Evolutionary conservation across 305 asterid species (phyloP).

Genomic region (Ilex paraguariensis): DNA sequence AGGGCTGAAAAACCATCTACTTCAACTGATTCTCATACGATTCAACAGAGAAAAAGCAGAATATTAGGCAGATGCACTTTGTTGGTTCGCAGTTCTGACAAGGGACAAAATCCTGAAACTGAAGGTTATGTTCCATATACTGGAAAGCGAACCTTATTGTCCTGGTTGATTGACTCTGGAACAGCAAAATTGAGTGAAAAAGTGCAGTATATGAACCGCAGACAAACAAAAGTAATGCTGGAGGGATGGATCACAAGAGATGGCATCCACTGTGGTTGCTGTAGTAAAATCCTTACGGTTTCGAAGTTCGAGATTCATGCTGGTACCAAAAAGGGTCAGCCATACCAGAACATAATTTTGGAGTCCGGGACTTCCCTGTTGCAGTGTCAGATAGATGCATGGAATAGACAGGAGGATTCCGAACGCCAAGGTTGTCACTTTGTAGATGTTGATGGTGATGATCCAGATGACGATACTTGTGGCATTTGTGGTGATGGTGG

Average conservation of each 20-base stretch:
- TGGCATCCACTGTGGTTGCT: constrained; percentile 96
- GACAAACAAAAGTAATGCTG: constrained; percentile 61
- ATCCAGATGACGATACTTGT: constrained; percentile 94
- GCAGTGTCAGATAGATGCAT: constrained; percentile 88
- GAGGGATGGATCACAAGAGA: constrained; percentile 98
- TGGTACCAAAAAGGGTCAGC: constrained; percentile 87
- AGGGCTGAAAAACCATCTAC: constrained; percentile 21
- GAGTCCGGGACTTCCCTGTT: constrained; percentile 84
- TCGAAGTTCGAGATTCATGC: constrained; percentile 98
- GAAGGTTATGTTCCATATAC: constrained; percentile 71
- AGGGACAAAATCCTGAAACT: constrained; percentile 46
- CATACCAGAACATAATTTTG: constrained; percentile 74
- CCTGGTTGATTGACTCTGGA: constrained; percentile 85
- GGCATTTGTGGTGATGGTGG: constrained; percentile 97
- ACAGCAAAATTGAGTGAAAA: constrained; percentile 62
- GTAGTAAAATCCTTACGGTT: constrained; percentile 89
- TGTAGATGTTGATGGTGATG: constrained; percentile 67
- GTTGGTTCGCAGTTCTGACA: constrained; percentile 63
- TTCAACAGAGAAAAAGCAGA: constrained; percentile 68
- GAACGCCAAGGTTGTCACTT: constrained; percentile 42
- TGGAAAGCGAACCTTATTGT: constrained; percentile 83
- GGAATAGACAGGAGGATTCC: constrained; percentile 86
- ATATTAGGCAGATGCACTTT: constrained; percentile 83
- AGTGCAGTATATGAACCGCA: constrained; percentile 88
- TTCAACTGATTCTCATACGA: constrained; percentile 25